Evolutionary conservation across 257 asterid species (phyloP), one percentile per base, ranked within the genome.

Genomic region (Solanum bukasovii): DNA sequence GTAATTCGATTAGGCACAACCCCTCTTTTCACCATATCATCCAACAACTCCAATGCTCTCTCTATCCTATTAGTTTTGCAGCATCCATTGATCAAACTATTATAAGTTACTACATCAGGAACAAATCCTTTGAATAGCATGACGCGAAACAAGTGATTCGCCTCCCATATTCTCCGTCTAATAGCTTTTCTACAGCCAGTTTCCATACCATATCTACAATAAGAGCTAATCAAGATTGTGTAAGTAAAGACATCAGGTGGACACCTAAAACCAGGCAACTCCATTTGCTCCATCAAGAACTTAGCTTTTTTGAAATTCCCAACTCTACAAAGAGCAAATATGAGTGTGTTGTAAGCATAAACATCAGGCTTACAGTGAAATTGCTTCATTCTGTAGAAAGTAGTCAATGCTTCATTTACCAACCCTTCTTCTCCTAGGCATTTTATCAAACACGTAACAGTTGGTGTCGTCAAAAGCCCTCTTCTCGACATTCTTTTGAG

Each of bases 91-190:
- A 97, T 97, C 93, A 96, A 90, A 75, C 96, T 92, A 27, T 97
- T 97, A 79, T 97, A 97, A n/a, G 99, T 95, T 87, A 97, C 99
- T 11, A 96, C 96, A 89, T 97, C 98, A n/a, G 99, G 99, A 27
- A 86, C 91, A 92, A 92, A 96, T 1, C 99, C 99, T 88, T 94
- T 94, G 83, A 94, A 97, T 65, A 96, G 61, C 99, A 97, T 96
- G 75, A 94, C 83, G 83, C 99, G 90, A 84, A 97, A 97, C 90
- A 96, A 90, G 89, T 94, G 98, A 91, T 97, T 97, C 4, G 98
- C 99, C 91, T 96, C 98, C 99, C 98, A 97, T 87, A 97, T 88
- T 27, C 99, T 90, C 91, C 96, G 91, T 90, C 98, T 89, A 18
- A 91, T 92, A 49, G 99, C 99, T 92, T 97, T 97, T 89, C 93